These are phyloP conservation scores for Suillus cothurnatus DNA, from an alignment of 768 basidiomycete species.

Conservation along the genomic window DNA sequence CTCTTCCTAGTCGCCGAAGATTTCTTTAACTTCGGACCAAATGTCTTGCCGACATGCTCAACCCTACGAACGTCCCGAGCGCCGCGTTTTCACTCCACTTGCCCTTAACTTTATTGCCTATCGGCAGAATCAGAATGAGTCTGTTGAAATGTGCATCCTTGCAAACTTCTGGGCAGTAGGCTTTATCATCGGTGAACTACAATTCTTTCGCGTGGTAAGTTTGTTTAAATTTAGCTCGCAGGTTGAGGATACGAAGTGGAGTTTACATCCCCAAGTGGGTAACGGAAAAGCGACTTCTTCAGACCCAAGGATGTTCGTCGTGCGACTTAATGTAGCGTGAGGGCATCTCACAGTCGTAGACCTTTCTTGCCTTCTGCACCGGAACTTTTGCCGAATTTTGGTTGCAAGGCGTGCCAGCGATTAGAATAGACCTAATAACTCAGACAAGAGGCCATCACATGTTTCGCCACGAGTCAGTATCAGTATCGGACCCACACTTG, in stretches of 20 bases:
- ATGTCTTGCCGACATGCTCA: background rate
- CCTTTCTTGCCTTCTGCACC: background rate
- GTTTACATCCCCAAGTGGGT: background rate
- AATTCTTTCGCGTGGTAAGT: background rate
- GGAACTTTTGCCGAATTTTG: background rate
- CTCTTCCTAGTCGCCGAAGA: background rate
- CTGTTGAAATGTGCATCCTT: constrained; percentile 30
- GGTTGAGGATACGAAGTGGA: background rate
- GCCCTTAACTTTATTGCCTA: background rate
- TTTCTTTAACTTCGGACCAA: background rate
- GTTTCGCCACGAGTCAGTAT: background rate
- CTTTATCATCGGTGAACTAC: constrained; percentile 21
- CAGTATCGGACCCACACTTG: background rate
- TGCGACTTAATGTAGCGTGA: background rate
- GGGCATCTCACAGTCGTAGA: too few species aligned
- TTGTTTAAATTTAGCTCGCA: background rate
- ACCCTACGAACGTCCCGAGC: background rate
- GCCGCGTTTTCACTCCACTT: background rate
- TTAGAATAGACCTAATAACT: background rate
- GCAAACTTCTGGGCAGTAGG: constrained; percentile 37
- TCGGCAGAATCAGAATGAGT: constrained; percentile 18
- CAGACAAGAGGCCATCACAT: background rate
- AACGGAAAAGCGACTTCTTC: background rate
- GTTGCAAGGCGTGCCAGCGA: background rate
- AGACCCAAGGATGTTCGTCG: background rate